Base-by-base conservation (phyloP, 2,329 filamentous ascomycete species). In the Aspergillus sp. region DNA sequence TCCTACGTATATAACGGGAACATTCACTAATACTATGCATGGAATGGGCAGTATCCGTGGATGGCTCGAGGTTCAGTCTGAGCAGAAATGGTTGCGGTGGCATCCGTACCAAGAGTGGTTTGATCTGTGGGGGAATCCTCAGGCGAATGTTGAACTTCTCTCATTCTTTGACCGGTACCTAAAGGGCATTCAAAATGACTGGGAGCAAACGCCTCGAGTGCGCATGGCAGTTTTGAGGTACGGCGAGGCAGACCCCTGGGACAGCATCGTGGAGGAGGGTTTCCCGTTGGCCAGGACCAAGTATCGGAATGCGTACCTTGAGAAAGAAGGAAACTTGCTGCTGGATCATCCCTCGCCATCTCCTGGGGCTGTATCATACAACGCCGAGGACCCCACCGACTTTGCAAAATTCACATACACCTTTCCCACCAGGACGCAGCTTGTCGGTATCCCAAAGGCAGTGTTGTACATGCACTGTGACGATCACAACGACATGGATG, bases 11-110 rank as follows among this genome's bases (percentile, higher is more conserved):
- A 57, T 61, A 8, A 56, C 45, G 73, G 76, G n/a, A 65, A 73
- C 28, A 64, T 79, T n/a, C 41, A 77, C n/a, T 76, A 72, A 25
- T 79, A 74, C 70, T 52, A 76, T 64, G 57, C 63, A 64, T 46
- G 61, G 60, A 4, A 64, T 64, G 60, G 63, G 63, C 7, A 58
- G 60, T 4, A 45, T 62, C 4, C 56, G 63, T 2, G 63, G 63
- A 1, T 64, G 60, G 63, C 31, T 63, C 13, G 53, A 64, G 50
- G 46, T 60, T 13, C 15, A 56, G 22, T 54, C 60, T 1, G 19
- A 49, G 7, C 22, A 62, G 13, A 62, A 64, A 19, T 64, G 62
- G 60, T 60, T 64, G 43, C 60, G 62, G 2, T 58, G 61, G 30
- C 61, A 61, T 25, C 60, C 62, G 17, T 64, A 61, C 47, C 62